phyloP scores from a whole-genome alignment of 345 rosid genomes.

The Citrus cavaleriei region DNA sequence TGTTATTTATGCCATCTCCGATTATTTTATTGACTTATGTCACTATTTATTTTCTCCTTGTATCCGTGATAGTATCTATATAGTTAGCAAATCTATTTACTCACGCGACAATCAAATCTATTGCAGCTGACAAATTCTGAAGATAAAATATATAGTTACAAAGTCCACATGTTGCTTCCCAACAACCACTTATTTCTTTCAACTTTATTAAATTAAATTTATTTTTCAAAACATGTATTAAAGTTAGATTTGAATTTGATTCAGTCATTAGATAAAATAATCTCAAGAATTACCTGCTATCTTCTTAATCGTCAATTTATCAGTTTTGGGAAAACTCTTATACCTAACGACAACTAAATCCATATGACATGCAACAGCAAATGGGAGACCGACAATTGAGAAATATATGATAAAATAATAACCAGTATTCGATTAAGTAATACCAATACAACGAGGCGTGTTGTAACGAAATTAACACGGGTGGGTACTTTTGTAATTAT shows the following conservation, averaged over 20 bases:
- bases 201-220: not conserved
- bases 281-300: too few relatives aligned
- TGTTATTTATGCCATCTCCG: too few relatives aligned
- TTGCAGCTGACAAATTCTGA: not conserved
- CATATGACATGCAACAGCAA: not conserved
- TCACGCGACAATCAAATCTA: not conserved
- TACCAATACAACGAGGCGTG: too few relatives aligned
- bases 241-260: not conserved
- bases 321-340: not conserved
- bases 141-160: not conserved
- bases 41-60: too few relatives aligned
- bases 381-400: not conserved
- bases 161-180: constrained; percentile 3
- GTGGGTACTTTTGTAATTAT: too few relatives aligned
- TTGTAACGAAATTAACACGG: too few relatives aligned
- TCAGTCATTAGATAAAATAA: not conserved
- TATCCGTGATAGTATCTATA: too few relatives aligned
- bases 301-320: too few relatives aligned
- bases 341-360: not conserved
- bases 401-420: too few relatives aligned
- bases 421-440: too few relatives aligned
- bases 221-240: not conserved
- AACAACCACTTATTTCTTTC: not conserved
- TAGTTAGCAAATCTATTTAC: not conserved
- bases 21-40: not conserved